Conservation (phyloP, 192 early-diverging fungal genomes). For the Coemansia sp. region DNA sequence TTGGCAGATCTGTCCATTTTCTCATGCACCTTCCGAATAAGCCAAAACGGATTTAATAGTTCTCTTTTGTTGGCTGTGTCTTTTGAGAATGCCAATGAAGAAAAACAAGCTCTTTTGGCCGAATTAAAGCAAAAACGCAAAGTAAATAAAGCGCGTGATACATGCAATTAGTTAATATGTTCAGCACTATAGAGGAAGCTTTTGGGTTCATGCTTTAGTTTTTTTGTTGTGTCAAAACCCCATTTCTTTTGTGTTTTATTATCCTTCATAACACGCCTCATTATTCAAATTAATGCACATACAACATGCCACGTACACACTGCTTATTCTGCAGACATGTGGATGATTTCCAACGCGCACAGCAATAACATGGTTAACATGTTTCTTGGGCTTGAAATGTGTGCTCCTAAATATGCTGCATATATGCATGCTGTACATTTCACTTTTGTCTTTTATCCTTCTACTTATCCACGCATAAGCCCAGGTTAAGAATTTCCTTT, state of each 20-base stretch:
- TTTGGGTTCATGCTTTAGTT: too few species aligned
- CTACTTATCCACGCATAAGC: background rate
- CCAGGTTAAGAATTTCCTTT: too few species aligned
- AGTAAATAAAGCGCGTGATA: background rate
- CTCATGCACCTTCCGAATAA: conserved; percentile 2
- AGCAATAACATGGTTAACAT: background rate
- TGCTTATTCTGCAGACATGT: background rate
- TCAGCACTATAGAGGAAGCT: background rate
- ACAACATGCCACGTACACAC: background rate
- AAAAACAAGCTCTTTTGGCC: conserved; percentile 3
- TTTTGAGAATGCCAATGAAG: conserved; percentile 13
- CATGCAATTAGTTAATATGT: background rate
- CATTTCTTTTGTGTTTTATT: background rate
- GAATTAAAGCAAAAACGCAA: background rate
- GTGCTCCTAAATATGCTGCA: background rate
- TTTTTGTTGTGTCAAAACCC: background rate
- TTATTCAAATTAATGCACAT: conserved; percentile 1
- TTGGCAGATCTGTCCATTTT: background rate
- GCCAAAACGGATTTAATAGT: background rate
- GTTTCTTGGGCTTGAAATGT: background rate
- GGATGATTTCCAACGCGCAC: background rate
- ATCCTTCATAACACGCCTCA: background rate
- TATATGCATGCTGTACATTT: background rate
- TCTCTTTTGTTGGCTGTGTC: conserved; percentile 1
- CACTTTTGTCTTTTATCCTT: background rate